Conservation (phyloP, 257 asterid genomes). For the Henckelia pumila region DNA sequence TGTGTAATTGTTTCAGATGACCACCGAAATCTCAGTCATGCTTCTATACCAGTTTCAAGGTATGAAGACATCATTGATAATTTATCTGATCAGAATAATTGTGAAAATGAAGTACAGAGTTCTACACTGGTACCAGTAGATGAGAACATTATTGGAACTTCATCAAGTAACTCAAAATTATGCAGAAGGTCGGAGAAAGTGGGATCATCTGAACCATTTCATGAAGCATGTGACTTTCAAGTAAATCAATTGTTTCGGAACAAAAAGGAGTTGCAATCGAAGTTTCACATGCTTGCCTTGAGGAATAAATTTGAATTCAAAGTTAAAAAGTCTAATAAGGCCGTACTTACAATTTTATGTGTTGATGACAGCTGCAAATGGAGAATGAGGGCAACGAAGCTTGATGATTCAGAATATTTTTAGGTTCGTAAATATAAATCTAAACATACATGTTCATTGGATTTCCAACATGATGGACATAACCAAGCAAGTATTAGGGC, state of each 20-base stretch:
- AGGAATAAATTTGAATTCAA: too few species aligned
- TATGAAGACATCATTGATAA: not conserved
- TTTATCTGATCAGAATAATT: not conserved
- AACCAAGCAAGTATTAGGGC: too few species aligned
- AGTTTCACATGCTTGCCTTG: slow-evolving; percentile 13
- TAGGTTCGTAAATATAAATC: not conserved
- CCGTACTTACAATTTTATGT: not conserved
- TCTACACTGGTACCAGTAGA: not conserved
- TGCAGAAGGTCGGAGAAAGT: not conserved
- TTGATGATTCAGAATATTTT: not conserved
- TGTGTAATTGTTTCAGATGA: too few species aligned
- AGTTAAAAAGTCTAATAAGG: slow-evolving; percentile 11
- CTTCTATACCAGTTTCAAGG: too few species aligned
- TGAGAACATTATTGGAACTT: slow-evolving; percentile 1
- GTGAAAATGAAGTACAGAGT: not conserved
- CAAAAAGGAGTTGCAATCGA: slow-evolving; percentile 2
- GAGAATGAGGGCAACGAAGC: slow-evolving; percentile 5
- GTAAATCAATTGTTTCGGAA: not conserved
- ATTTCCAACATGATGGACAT: not conserved
- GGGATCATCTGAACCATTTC: slow-evolving; percentile 1
- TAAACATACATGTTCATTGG: slow-evolving; percentile 9
- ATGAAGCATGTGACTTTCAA: not conserved
- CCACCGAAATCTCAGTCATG: too few species aligned
- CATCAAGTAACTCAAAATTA: not conserved
- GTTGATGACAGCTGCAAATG: slow-evolving; percentile 1